Base-by-base conservation (phyloP, 2,329 filamentous ascomycete genomes). In the Xylaria arbuscula region DNA sequence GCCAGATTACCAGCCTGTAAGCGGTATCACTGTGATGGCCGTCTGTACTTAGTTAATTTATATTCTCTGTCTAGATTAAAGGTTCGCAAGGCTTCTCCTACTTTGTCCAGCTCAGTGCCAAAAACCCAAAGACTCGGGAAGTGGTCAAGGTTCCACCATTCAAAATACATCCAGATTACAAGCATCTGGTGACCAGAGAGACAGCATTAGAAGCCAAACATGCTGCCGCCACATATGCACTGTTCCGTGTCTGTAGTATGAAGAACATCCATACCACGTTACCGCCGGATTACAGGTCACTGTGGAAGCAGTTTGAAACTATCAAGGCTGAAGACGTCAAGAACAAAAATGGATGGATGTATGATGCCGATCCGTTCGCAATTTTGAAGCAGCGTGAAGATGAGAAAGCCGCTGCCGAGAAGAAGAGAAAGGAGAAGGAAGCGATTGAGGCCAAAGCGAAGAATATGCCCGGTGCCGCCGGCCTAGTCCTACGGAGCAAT, bases 221-320 rank as follows among this genome's bases (percentile, higher is more conserved):
- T 83, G 96, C 97, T 72, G 94, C 94, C 9, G 96, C 96, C 3
- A 93, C 94, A 0, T 98, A 97, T 81, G 92, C 91, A 2, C 86
- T 99, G 9, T 98, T 96, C 78, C 88, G 96, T 58, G 92, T 98
- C 3, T 95, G 93, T 80, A 98, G 92, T 77, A 97, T 97, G 90
- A 94, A 94, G 81, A 98, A 98, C 78, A 89, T 98, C 75, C 93
- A 97, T 78, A 97, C 94, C 84, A 95, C 94, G 83, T 86, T 99
- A 72, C 96, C 96, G 28, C 96, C 96, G 0, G 92, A 92, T 67
- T 97, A 98, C 81, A 92, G 91, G 76, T 89, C 93, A 72, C 83
- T 98, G 50, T 99, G 96, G 96, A 97, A 97, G 78, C 90, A 94
- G 66, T 97, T 99, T 73, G 88, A 92, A 70, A 87, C 89, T 3